These are phyloP conservation scores for Alternaria viburni DNA, from an alignment of 2,329 filamentous ascomycete species.

Conservation along the genomic window DNA sequence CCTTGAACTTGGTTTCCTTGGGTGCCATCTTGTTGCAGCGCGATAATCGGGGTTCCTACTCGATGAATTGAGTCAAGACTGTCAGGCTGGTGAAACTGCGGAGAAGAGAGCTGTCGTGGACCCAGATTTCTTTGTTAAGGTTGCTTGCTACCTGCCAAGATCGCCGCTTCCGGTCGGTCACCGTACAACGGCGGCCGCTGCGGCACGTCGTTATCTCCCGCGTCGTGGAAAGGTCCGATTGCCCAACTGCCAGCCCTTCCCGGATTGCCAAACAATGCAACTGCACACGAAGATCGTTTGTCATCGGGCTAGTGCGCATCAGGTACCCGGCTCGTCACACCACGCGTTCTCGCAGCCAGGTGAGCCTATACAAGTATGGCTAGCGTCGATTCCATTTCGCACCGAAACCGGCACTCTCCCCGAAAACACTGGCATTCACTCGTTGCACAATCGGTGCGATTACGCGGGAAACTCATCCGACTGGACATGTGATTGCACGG, in stretches of 20 bases:
- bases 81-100: background rate
- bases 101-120: background rate
- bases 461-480: background rate
- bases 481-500: background rate
- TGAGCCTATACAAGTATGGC: background rate
- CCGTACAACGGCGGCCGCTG: background rate
- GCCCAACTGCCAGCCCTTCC: background rate
- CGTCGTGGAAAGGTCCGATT: background rate
- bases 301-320: background rate
- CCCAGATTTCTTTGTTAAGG: background rate
- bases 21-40: constrained; percentile 18
- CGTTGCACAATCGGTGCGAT: background rate
- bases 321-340: background rate
- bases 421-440: background rate
- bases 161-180: background rate
- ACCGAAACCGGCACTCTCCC: background rate
- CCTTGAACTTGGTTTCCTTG: constrained; percentile 40
- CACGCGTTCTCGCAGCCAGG: background rate
- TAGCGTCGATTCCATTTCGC: background rate
- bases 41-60: background rate
- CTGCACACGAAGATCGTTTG: background rate
- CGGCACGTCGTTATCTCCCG: constrained; percentile 2
- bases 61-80: background rate
- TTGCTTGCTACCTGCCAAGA: background rate
- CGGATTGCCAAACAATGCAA: background rate